Evolutionary conservation across 225 moss, liverwort and hornwort genomes (phyloP).

Genomic region (Pleurozium schreberi): DNA sequence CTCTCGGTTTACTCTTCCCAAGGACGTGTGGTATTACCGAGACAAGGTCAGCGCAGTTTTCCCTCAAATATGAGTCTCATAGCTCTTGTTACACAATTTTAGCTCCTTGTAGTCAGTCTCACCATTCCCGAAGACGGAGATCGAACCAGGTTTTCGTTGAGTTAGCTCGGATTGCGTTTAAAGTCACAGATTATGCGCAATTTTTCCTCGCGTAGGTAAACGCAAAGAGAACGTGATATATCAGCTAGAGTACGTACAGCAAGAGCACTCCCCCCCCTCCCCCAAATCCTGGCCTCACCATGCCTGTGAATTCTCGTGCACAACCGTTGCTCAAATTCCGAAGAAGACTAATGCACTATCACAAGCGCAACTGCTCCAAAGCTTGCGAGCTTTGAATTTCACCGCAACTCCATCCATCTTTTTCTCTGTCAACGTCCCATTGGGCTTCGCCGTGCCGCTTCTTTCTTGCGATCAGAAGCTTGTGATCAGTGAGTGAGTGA

Average conservation of each 20-base stretch:
- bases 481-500: not conserved
- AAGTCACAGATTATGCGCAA: too few species aligned
- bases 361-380: not conserved
- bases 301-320: constrained; percentile 14
- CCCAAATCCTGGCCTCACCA: not conserved
- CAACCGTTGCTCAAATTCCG: not conserved
- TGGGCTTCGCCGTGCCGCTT: not conserved
- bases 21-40: not conserved
- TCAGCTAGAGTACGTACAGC: not conserved
- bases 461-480: not conserved
- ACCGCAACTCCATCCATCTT: too few species aligned
- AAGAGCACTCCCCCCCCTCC: not conserved
- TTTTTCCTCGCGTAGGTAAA: not conserved
- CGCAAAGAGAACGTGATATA: not conserved
- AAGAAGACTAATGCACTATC: not conserved
- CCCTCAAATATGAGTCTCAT: not conserved
- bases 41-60: not conserved
- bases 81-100: not conserved
- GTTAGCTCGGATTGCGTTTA: not conserved
- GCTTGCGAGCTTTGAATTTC: not conserved
- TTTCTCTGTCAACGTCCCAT: not conserved
- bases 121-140: not conserved
- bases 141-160: not conserved
- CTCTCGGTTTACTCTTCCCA: not conserved
- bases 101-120: not conserved